Conservation (phyloP, 129 eudicot species). For the Pittosporum tobira region DNA sequence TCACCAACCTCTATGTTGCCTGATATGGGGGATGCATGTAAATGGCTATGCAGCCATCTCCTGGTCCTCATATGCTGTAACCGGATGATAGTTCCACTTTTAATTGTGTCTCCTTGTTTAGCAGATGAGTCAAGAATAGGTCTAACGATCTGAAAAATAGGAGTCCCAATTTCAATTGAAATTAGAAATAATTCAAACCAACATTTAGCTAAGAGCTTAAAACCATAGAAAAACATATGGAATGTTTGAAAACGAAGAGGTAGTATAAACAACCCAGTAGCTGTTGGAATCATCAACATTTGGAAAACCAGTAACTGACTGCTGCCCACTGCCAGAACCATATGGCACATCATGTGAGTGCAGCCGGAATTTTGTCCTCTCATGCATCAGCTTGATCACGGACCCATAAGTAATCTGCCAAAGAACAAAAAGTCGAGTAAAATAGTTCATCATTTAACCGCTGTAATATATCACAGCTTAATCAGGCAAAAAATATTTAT, state of each 20-base stretch:
- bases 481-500: not conserved
- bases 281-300: conserved; percentile 89
- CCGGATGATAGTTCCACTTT: conserved; percentile 69
- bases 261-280: conserved; percentile 65
- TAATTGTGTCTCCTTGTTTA: conserved; percentile 80
- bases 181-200: conserved; percentile 5
- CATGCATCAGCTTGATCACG: conserved; percentile 82
- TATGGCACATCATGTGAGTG: conserved; percentile 99
- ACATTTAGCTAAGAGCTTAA: not conserved
- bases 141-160: conserved; percentile 52
- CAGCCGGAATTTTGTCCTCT: conserved; percentile 70
- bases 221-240: not conserved
- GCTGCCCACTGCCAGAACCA: conserved; percentile 99
- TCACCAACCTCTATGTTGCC: conserved; percentile 78
- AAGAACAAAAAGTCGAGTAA: conserved; percentile 1
- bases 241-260: not conserved
- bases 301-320: conserved; percentile 91
- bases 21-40: conserved; percentile 92
- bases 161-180: conserved; percentile 5
- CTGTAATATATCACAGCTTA: not conserved
- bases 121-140: conserved; percentile 55
- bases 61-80: conserved; percentile 91
- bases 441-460: not conserved
- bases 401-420: conserved; percentile 85
- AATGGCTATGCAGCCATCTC: conserved; percentile 95